phyloP scores from a whole-genome alignment of 169 alveolate genomes.

The Miamiensis avidus region DNA sequence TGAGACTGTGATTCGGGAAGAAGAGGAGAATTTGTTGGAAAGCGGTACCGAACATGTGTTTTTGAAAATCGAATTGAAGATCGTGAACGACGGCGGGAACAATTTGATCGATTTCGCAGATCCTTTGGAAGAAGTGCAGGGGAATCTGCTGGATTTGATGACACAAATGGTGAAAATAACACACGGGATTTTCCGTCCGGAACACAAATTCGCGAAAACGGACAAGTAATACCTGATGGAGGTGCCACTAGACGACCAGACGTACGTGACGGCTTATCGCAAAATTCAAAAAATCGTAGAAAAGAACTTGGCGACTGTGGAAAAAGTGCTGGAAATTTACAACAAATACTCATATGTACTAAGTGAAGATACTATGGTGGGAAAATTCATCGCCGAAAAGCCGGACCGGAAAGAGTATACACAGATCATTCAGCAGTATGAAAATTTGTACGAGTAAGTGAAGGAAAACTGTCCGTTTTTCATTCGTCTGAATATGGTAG shows the following conservation, averaged over 20 bases:
- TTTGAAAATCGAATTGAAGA: constrained; percentile 52
- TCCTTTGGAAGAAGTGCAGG: too few species aligned
- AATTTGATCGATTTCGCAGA: constrained; percentile 46
- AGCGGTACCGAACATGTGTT: constrained; percentile 64
- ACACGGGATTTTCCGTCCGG: constrained; percentile 75
- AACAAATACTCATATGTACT: constrained; percentile 64
- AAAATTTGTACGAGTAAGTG: constrained; percentile 48
- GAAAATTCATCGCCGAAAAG: constrained; percentile 1
- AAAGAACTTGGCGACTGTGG: constrained; percentile 62
- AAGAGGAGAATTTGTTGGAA: constrained; percentile 50
- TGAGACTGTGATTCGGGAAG: constrained; percentile 47
- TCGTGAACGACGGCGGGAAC: constrained; percentile 49
- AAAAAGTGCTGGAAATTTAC: constrained; percentile 58
- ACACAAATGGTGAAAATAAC: constrained; percentile 59
- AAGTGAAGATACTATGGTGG: constrained; percentile 57
- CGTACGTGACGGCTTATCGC: constrained; percentile 45
- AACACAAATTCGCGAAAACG: constrained; percentile 63
- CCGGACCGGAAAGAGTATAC: constrained; percentile 47
- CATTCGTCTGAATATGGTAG: constrained; percentile 74
- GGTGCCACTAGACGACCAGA: constrained; percentile 64
- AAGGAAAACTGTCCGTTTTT: constrained; percentile 65
- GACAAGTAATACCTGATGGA: constrained; percentile 70
- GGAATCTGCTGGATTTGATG: constrained; percentile 51
- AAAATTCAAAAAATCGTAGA: constrained; percentile 59
- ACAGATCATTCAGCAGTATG: constrained; percentile 52